Conservation (phyloP, 768 basidiomycete species). For the Dioszegia crocea region DNA sequence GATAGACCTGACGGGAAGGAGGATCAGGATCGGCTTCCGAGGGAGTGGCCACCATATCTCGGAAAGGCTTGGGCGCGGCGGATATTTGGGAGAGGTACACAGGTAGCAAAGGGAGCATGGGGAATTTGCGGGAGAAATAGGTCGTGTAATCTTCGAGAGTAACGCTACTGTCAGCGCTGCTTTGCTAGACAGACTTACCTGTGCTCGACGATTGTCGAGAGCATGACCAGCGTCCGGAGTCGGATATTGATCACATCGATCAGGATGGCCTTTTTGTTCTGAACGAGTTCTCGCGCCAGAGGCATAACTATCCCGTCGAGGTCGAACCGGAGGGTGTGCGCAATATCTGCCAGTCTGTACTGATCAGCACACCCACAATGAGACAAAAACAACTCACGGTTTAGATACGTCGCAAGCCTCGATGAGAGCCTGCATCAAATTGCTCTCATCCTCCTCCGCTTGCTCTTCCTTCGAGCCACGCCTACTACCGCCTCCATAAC, state of each 20-base stretch:
- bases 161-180: slow-evolving; percentile 6
- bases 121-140: slow-evolving; percentile 21
- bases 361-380: no score
- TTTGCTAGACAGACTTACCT: slow-evolving; percentile 20
- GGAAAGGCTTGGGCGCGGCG: slow-evolving; percentile 63
- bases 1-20: slow-evolving; percentile 62
- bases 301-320: slow-evolving; percentile 68
- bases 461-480: slow-evolving; percentile 19
- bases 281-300: slow-evolving; percentile 85
- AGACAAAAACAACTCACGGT: slow-evolving; percentile 29
- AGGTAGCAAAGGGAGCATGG: slow-evolving; percentile 43
- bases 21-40: slow-evolving; percentile 1
- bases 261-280: slow-evolving; percentile 81
- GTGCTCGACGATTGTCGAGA: slow-evolving; percentile 51
- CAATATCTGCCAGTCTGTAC: slow-evolving; percentile 45
- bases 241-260: slow-evolving; percentile 77
- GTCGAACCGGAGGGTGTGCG: slow-evolving; percentile 40
- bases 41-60: slow-evolving; percentile 61
- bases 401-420: slow-evolving; percentile 43
- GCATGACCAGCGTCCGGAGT: slow-evolving; percentile 74
- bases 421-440: slow-evolving; percentile 34
- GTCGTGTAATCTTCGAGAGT: slow-evolving; percentile 55
- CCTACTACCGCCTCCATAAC: background rate
- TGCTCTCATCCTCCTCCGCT: slow-evolving; percentile 50
- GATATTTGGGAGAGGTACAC: slow-evolving; percentile 72